phyloP scores from a whole-genome alignment of 1,284 basidiomycete species.

The Vanrija pseudolonga region DNA sequence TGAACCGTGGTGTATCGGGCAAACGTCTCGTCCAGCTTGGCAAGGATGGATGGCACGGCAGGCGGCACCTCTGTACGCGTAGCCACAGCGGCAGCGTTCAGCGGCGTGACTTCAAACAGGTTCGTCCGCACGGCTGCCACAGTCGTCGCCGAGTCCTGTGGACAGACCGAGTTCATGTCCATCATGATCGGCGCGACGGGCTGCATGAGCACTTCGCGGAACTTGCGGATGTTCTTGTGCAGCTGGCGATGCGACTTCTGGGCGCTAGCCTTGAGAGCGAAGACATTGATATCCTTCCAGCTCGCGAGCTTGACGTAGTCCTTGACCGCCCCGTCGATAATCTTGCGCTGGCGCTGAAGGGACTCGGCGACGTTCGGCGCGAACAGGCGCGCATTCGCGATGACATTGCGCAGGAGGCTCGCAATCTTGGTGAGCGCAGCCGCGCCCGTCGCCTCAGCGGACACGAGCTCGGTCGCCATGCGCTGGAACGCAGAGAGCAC shows the following conservation, averaged over 20 bases:
- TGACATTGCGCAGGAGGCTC: conserved; percentile 65
- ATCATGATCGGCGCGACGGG: conserved; percentile 55
- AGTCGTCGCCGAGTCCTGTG: conserved; percentile 25
- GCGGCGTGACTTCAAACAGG: conserved; percentile 9
- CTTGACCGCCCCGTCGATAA: conserved; percentile 75
- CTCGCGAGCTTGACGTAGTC: conserved; percentile 91
- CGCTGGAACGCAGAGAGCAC: conserved; percentile 67
- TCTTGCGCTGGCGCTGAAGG: conserved; percentile 60
- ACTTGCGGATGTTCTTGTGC: conserved; percentile 87
- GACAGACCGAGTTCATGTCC: conserved; percentile 30
- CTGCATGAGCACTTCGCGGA: conserved; percentile 80
- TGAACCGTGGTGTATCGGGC: conserved; percentile 45
- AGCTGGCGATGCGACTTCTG: conserved; percentile 86
- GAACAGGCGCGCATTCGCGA: conserved; percentile 67
- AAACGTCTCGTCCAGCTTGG: conserved; percentile 30
- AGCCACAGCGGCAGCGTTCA: conserved; percentile 7
- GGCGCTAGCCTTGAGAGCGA: conserved; percentile 88
- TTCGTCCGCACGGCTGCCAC: background rate
- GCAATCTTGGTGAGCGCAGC: conserved; percentile 54
- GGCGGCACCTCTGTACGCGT: conserved; percentile 8
- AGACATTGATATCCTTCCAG: conserved; percentile 97
- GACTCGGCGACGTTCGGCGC: conserved; percentile 54
- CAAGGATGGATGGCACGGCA: conserved; percentile 21
- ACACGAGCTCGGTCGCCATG: conserved; percentile 37
- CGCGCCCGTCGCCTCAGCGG: conserved; percentile 42